phyloP scores from a whole-genome alignment of 768 basidiomycete genomes.

The Strobilomyces dryophilus region DNA sequence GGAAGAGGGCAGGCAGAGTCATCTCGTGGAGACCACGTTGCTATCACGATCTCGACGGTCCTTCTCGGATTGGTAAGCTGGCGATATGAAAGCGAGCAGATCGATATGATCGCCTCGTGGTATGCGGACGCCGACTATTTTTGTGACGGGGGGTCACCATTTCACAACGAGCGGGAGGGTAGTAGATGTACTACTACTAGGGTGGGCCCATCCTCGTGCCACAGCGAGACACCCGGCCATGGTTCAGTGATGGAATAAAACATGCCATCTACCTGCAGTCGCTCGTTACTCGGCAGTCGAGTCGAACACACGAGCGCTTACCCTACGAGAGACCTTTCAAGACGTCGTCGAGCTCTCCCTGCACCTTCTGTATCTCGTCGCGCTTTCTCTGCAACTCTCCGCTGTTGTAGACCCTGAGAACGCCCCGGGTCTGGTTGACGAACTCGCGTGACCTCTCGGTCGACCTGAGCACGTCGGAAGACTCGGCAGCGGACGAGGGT shows the following conservation, averaged over 20 bases:
- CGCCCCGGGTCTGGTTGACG: conserved; percentile 50
- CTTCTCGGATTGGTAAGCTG: conserved; percentile 22
- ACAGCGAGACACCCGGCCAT: too few species aligned
- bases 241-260: not conserved
- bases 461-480: conserved; percentile 14
- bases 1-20: not conserved
- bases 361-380: conserved; percentile 50
- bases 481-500: conserved; percentile 2
- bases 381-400: conserved; percentile 54
- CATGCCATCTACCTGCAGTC: not conserved
- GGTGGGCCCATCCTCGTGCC: too few species aligned
- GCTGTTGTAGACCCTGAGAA: conserved; percentile 39
- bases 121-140: conserved; percentile 4
- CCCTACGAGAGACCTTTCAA: conserved; percentile 30
- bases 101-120: conserved; percentile 16
- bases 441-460: conserved; percentile 54
- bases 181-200: too few species aligned
- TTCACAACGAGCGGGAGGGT: too few species aligned
- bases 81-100: conserved; percentile 9
- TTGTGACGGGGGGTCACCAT: not conserved
- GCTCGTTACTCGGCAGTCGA: not conserved
- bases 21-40: conserved; percentile 19
- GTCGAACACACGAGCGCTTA: conserved; percentile 5
- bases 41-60: conserved; percentile 11
- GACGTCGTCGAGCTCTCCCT: conserved; percentile 52